phyloP scores from a whole-genome alignment of 306 rosid species.

The Datisca glomerata region DNA sequence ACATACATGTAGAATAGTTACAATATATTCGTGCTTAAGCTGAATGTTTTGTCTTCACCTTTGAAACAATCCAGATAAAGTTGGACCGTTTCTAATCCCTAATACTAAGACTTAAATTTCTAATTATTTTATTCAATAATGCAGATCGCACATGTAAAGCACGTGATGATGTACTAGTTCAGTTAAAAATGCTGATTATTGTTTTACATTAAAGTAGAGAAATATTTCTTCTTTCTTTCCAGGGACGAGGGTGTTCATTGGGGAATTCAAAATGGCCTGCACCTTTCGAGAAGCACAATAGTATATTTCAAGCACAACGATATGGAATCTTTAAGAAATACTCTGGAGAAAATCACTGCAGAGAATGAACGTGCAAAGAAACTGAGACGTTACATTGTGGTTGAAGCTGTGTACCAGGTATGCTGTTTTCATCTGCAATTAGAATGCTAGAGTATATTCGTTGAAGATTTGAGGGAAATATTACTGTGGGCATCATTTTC shows the following conservation, averaged over 20 bases:
- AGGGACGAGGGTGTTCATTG: slow-evolving; percentile 99
- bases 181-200: not conserved
- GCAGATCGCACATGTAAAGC: too few relatives aligned
- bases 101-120: too few relatives aligned
- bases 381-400: slow-evolving; percentile 91
- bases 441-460: too few relatives aligned
- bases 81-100: too few relatives aligned
- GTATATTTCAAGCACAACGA: slow-evolving; percentile 91
- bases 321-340: slow-evolving; percentile 66
- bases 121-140: too few relatives aligned
- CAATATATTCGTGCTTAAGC: too few relatives aligned
- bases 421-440: slow-evolving; percentile 6
- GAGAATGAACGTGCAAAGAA: slow-evolving; percentile 53
- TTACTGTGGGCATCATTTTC: too few relatives aligned
- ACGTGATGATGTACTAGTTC: too few relatives aligned
- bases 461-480: too few relatives aligned
- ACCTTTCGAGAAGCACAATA: slow-evolving; percentile 90
- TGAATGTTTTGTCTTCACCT: too few relatives aligned
- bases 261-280: slow-evolving; percentile 95
- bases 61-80: too few relatives aligned
- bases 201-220: not conserved
- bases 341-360: slow-evolving; percentile 57
- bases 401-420: slow-evolving; percentile 97
- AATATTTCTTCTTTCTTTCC: slow-evolving; percentile 14
- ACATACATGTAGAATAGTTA: too few relatives aligned